Conservation (phyloP, 352 stramenopile genomes). For the Globisporangium okanoganense region DNA sequence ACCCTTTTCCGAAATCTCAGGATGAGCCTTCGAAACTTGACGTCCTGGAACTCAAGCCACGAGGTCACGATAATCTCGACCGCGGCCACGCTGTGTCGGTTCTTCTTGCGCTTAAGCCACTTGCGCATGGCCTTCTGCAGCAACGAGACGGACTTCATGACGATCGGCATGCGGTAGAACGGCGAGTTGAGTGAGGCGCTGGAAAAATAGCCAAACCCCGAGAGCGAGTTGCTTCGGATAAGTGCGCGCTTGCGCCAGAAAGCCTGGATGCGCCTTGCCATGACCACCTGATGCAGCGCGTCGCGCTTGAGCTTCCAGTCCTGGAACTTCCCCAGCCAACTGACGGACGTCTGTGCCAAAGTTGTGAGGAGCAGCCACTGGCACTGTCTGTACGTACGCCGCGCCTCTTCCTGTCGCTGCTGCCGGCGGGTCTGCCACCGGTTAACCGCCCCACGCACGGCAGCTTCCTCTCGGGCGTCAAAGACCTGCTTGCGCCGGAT, state of each 20-base stretch:
- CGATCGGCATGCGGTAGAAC: slow-evolving; percentile 48
- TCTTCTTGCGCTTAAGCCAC: slow-evolving; percentile 33
- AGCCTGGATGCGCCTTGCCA: slow-evolving; percentile 50
- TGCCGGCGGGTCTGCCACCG: slow-evolving; percentile 50
- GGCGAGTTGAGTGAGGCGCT: slow-evolving; percentile 27
- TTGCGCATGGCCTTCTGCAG: slow-evolving; percentile 38
- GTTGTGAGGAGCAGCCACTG: slow-evolving; percentile 54
- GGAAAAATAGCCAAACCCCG: slow-evolving; percentile 17
- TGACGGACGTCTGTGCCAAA: slow-evolving; percentile 28
- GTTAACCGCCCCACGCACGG: slow-evolving; percentile 30
- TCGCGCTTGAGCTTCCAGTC: slow-evolving; percentile 38
- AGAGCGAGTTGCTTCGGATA: slow-evolving; percentile 21
- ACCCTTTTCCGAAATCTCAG: slow-evolving; percentile 73
- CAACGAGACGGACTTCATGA: slow-evolving; percentile 36
- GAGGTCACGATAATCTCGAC: slow-evolving; percentile 63
- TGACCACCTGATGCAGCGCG: slow-evolving; percentile 31
- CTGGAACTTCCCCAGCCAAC: slow-evolving; percentile 41
- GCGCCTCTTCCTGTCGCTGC: slow-evolving; percentile 27
- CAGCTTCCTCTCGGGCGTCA: slow-evolving; percentile 37
- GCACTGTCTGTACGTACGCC: slow-evolving; percentile 37
- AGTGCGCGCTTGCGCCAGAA: slow-evolving; percentile 43
- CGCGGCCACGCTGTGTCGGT: slow-evolving; percentile 16
- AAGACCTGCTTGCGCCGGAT: slow-evolving; percentile 49
- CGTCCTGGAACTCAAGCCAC: slow-evolving; percentile 79
- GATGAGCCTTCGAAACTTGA: slow-evolving; percentile 79